These are phyloP conservation scores for Eucalyptus pumila DNA, from an alignment of 345 rosid genomes.

Conservation along the genomic window DNA sequence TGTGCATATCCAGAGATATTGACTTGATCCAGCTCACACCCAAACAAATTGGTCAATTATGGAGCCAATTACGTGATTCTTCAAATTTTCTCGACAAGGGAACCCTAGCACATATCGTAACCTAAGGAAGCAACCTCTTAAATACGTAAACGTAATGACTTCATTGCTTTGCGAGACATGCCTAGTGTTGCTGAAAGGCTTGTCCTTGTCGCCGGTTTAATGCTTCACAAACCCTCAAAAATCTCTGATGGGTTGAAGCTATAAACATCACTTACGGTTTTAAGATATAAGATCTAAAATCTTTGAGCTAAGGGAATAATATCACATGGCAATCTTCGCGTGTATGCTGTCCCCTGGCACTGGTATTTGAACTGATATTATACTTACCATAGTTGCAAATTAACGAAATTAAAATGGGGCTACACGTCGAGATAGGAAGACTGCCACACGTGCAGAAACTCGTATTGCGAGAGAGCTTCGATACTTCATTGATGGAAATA, in stretches of 20 bases:
- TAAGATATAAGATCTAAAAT: neutral
- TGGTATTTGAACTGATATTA: neutral
- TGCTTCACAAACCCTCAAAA: neutral
- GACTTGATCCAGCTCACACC: neutral
- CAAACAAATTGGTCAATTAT: neutral
- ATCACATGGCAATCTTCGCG: neutral
- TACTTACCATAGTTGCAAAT: neutral
- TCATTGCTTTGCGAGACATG: neutral
- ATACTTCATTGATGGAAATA: neutral
- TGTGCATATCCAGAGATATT: neutral
- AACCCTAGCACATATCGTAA: neutral
- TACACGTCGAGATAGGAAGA: neutral
- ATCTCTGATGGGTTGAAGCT: neutral
- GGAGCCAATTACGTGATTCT: neutral
- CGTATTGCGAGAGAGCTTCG: neutral
- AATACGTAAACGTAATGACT: neutral
- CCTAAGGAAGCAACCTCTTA: neutral
- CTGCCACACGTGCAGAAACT: neutral
- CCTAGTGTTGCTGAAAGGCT: neutral
- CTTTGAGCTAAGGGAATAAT: neutral
- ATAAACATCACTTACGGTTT: neutral
- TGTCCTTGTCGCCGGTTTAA: neutral
- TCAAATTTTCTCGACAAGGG: neutral
- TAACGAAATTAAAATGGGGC: neutral
- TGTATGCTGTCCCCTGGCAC: neutral